Evolutionary conservation across 495 filamentous ascomycete species (phyloP).

Genomic region (Penicillium steckii): DNA sequence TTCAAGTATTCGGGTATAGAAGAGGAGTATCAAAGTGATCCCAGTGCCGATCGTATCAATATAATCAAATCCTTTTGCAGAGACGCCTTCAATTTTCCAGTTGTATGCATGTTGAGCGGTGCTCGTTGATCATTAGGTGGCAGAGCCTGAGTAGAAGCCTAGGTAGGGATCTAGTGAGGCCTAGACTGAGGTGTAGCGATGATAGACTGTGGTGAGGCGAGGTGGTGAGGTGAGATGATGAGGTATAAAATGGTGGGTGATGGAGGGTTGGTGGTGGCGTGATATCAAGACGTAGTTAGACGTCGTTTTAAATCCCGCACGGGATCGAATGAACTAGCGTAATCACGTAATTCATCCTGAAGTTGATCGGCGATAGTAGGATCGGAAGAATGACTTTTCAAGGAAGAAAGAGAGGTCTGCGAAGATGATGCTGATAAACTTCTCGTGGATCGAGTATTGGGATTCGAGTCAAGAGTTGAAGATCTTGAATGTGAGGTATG

Average conservation of each 20-base stretch:
- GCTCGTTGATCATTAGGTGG: too few species aligned
- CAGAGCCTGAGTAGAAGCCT: not conserved
- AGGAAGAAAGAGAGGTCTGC: conserved; percentile 79
- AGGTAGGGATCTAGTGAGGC: not conserved
- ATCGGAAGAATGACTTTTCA: conserved; percentile 60
- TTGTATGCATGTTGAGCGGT: conserved; percentile 15
- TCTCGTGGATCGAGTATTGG: conserved; percentile 17
- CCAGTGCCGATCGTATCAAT: too few species aligned
- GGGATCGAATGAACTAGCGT: conserved; percentile 85
- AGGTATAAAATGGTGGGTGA: not conserved
- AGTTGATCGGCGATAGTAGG: conserved; percentile 69
- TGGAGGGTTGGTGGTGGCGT: not conserved
- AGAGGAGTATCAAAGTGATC: not conserved
- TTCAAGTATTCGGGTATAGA: not conserved
- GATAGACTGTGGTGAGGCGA: not conserved
- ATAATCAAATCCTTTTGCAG: conserved; percentile 1
- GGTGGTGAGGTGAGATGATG: not conserved
- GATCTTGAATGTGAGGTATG: conserved; percentile 33
- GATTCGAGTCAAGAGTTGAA: conserved; percentile 26
- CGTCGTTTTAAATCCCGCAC: conserved; percentile 65
- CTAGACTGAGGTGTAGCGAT: not conserved
- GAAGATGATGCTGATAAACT: conserved; percentile 77
- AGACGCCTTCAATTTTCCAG: conserved; percentile 6
- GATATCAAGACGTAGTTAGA: conserved; percentile 44
- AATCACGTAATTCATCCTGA: conserved; percentile 76